Evolutionary conservation across 176 grass and related monocot genomes (phyloP).

Genomic region (Carex parvula): DNA sequence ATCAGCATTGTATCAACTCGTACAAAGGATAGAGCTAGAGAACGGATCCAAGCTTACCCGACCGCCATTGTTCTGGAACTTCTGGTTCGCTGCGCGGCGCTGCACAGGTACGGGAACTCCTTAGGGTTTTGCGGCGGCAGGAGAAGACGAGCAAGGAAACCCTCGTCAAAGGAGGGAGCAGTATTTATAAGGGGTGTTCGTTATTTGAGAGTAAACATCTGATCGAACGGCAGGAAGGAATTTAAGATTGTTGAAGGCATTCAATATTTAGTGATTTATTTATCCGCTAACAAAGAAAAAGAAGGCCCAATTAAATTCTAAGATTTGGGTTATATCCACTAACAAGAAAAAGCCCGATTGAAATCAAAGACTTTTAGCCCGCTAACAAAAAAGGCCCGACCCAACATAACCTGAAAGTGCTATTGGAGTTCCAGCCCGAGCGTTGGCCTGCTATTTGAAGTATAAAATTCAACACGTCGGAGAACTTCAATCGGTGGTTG

Average conservation of each 20-base stretch:
- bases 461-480: no score
- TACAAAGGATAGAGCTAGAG: neutral
- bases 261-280: neutral
- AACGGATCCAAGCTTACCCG: constrained; percentile 21
- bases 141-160: neutral
- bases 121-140: constrained; percentile 23
- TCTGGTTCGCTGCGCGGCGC: neutral
- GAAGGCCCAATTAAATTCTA: neutral
- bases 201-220: neutral
- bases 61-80: constrained; percentile 35
- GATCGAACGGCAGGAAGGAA: neutral
- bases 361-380: neutral
- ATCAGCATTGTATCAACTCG: neutral
- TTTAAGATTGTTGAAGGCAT: neutral
- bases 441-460: neutral
- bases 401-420: neutral
- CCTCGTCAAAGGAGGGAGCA: no score
- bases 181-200: neutral
- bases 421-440: neutral
- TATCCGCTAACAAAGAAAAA: neutral
- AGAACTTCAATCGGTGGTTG: no score
- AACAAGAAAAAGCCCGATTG: neutral
- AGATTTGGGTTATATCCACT: neutral
- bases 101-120: neutral
- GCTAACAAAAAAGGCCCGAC: neutral